Percentiles rank a stretch among this genome's conserved stretches.
These are phyloP conservation scores for Solanum medicagineum DNA, from an alignment of 257 asterid species.

Conservation along the genomic window DNA sequence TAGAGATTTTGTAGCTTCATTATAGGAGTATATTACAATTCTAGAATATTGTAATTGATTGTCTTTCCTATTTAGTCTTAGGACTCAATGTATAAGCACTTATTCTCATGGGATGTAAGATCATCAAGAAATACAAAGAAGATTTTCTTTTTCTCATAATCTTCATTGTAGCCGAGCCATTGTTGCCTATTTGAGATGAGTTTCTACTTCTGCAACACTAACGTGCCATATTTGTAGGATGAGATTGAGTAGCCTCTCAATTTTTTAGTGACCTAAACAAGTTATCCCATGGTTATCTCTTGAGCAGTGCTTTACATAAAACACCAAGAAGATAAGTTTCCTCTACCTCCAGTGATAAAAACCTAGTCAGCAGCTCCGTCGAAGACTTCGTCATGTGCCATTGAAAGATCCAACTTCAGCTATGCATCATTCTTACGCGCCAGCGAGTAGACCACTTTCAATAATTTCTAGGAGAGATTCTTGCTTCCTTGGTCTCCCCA, in stretches of 20 bases:
- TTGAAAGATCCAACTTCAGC: not conserved
- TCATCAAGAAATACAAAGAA: not conserved
- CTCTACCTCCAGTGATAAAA: not conserved
- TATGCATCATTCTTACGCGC: not conserved
- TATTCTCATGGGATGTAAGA: not conserved
- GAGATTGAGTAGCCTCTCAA: not conserved
- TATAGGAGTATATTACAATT: not conserved
- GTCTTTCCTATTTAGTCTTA: not conserved
- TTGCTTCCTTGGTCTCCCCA: too few relatives aligned
- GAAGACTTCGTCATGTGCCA: not conserved
- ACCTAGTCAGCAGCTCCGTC: not conserved
- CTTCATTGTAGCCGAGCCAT: not conserved
- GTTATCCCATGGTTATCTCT: not conserved
- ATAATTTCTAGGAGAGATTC: too few relatives aligned
- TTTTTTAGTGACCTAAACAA: not conserved
- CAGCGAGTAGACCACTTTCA: not conserved
- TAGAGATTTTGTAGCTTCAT: not conserved
- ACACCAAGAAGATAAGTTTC: not conserved
- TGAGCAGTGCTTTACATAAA: not conserved
- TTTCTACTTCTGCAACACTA: not conserved
- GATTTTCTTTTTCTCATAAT: not conserved
- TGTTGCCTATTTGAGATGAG: not conserved
- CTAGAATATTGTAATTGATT: not conserved
- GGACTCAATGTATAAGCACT: not conserved
- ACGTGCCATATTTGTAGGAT: not conserved